Evolutionary conservation across 805 yeast genomes (phyloP), one percentile per base, ranked within the genome.

Genomic region (Sugiyamaella americana): DNA sequence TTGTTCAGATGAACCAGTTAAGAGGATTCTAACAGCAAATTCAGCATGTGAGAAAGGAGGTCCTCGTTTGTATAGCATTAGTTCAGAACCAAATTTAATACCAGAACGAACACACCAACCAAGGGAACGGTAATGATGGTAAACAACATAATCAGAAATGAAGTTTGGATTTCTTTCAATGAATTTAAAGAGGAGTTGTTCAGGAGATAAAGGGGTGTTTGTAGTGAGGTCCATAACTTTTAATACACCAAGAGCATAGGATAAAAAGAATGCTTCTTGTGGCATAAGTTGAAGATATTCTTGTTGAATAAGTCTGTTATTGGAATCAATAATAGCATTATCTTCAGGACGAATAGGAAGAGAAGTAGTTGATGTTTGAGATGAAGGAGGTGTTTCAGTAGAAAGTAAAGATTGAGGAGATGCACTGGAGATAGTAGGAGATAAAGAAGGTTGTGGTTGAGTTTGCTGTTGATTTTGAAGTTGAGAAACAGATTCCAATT

Each of bases 71-170:
- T 93, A 93, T 3, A 93, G 69, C 5, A 93, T 66, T 63, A 70
- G 83, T 57, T 89, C 94, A n/a, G 85, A 76, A 1, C 96, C 96
- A 63, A 93, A 93, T 63, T 93, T 93, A 47, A 88, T 76, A 0
- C 98, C 98, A 0, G 89, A 78, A 49, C 94, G 73, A 2, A 83
- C 93, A 69, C 97, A 91, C 97, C 98, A 93, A 0, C 97, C 97
- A 21, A 78, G 72, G 0, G 96, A 81, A 44, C 95, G 73, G 65
- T 80, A 89, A 61, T 91, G 88, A 59, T 87, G 94, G 58, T 89
- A 91, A 1, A 77, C 89, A 3, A 79, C 80, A 57, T 84, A 91
- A 40, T 75, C 72, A 1, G 72, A 52, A 2, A 84, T 56, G 51
- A 82, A 78, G 21, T 57, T 49, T 40, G 63, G 68, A 48, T 56